Percentiles rank a stretch among this genome's conserved stretches.
Evolutionary conservation across 805 yeast species (phyloP).

Genomic region (Metschnikowia continentalis): DNA sequence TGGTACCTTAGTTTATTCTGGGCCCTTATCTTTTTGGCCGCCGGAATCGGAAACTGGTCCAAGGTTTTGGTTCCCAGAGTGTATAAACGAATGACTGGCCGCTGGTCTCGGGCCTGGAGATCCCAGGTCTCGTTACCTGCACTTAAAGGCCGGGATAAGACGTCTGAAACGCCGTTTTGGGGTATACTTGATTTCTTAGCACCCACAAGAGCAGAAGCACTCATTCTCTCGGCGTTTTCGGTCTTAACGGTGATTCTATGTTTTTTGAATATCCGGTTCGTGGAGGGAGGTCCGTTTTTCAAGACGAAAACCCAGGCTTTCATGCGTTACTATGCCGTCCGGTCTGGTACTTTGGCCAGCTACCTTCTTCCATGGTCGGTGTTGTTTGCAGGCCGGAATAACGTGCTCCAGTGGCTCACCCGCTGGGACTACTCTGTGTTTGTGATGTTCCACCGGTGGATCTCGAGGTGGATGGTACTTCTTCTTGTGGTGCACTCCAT

Average conservation of each 20-base stretch:
- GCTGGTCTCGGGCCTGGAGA: conserved; percentile 30
- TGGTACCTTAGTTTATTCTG: conserved; percentile 29
- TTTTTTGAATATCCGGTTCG: conserved; percentile 9
- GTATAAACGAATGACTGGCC: conserved; percentile 21
- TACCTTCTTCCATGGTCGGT: conserved; percentile 14
- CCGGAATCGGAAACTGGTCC: conserved; percentile 31
- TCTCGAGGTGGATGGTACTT: conserved; percentile 43
- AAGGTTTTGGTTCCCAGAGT: conserved; percentile 24
- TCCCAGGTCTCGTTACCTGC: conserved; percentile 40
- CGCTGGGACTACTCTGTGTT: conserved; percentile 45
- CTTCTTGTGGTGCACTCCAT: conserved; percentile 42
- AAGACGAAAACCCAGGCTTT: conserved; percentile 28
- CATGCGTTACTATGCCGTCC: conserved; percentile 34
- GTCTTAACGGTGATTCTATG: conserved; percentile 2
- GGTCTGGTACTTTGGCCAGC: conserved; percentile 17
- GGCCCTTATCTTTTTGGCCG: conserved; percentile 24
- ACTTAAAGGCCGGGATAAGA: conserved; percentile 22
- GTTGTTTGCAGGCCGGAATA: conserved; percentile 19
- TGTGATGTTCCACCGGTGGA: conserved; percentile 54
- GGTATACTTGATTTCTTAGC: conserved; percentile 26
- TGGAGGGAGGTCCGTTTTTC: conserved; percentile 14
- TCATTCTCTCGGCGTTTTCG: conserved; percentile 9
- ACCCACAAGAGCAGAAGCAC: conserved; percentile 16
- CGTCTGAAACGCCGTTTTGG: conserved; percentile 22
- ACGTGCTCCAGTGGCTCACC: conserved; percentile 33